These are phyloP conservation scores for Penicillium corylophilum DNA, from an alignment of 2,329 filamentous ascomycete genomes.

Conservation along the genomic window DNA sequence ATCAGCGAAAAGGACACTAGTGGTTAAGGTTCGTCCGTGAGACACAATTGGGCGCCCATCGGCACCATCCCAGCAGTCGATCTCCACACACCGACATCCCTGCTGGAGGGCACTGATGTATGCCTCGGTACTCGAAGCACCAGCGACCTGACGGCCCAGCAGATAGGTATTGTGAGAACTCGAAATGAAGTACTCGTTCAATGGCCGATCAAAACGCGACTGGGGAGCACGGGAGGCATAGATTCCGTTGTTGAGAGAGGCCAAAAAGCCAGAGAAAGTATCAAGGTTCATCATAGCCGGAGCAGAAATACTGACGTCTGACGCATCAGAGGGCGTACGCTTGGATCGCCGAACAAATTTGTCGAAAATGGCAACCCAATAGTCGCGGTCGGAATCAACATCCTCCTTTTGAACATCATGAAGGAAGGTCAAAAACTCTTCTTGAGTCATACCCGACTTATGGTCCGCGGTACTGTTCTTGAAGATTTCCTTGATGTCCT, in stretches of 20 bases:
- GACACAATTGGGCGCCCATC: slow-evolving; percentile 86
- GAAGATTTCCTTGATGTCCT: slow-evolving; percentile 76
- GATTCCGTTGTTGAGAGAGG: slow-evolving; percentile 70
- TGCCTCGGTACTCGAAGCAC: slow-evolving; percentile 88
- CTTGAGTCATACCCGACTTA: slow-evolving; percentile 65
- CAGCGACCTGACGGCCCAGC: slow-evolving; percentile 82
- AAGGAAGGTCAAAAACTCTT: slow-evolving; percentile 76
- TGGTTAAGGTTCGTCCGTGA: slow-evolving; percentile 87
- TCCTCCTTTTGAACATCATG: slow-evolving; percentile 72
- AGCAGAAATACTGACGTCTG: slow-evolving; percentile 38
- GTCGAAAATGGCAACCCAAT: slow-evolving; percentile 72
- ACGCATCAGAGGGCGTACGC: slow-evolving; percentile 44
- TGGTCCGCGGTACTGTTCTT: slow-evolving; percentile 58
- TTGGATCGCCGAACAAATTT: slow-evolving; percentile 64
- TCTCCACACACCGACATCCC: slow-evolving; percentile 92
- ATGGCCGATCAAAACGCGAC: slow-evolving; percentile 71
- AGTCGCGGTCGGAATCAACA: slow-evolving; percentile 61
- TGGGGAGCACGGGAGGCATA: slow-evolving; percentile 61
- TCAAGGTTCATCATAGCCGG: slow-evolving; percentile 69
- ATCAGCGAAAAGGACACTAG: slow-evolving; percentile 82
- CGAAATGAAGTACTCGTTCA: slow-evolving; percentile 97
- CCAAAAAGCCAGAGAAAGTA: slow-evolving; percentile 74
- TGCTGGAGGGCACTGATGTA: slow-evolving; percentile 87
- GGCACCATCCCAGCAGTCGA: slow-evolving; percentile 95
- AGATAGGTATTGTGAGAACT: slow-evolving; percentile 99